These are phyloP conservation scores for fission yeast (Schizosaccharomyces pombe) DNA, from an alignment of 805 yeast species.

Conservation along the genomic window ASM294v3 CU329670.1:2217001-2217500, in stretches of 20 bases:
- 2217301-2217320: conserved; percentile 66
- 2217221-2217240: conserved; percentile 54
- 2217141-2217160: too few relatives aligned
- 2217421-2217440: conserved; percentile 93
- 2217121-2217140: background rate
- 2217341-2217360: conserved; percentile 57
- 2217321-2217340: conserved; percentile 48
- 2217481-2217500: conserved; percentile 78
- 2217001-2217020: too few relatives aligned
- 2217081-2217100: background rate
- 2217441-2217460: conserved; percentile 86
- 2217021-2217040: too few relatives aligned
- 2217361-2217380: conserved; percentile 53
- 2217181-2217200: conserved; percentile 14
- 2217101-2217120: background rate
- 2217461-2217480: conserved; percentile 97
- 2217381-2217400: conserved; percentile 78
- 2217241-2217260: conserved; percentile 32
- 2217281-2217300: conserved; percentile 92
- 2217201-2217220: conserved; percentile 49
- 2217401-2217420: conserved; percentile 98
- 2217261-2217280: conserved; percentile 48
- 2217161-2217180: background rate
- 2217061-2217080: too few relatives aligned
- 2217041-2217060: too few relatives aligned